These are phyloP conservation scores for Leccinum arenicola DNA, from an alignment of 768 basidiomycete genomes.

Conservation along the genomic window DNA sequence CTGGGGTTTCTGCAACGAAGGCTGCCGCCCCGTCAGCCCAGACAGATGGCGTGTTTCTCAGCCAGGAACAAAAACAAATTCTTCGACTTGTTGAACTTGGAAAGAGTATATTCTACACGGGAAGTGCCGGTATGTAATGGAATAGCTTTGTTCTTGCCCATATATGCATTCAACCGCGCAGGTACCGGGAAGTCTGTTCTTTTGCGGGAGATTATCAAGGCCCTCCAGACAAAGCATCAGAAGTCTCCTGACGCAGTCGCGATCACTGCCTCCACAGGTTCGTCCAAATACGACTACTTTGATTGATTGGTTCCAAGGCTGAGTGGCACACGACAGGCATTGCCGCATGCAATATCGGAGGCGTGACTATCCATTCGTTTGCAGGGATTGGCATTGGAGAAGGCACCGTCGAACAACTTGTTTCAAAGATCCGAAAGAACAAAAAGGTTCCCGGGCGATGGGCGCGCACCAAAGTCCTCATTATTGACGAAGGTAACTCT, in stretches of 20 bases:
- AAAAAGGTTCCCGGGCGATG: constrained; percentile 80
- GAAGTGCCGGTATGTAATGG: constrained; percentile 78
- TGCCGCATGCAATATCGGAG: constrained; percentile 97
- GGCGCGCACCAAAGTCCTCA: constrained; percentile 79
- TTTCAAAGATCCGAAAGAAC: constrained; percentile 71
- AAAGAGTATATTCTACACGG: constrained; percentile 90
- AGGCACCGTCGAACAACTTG: constrained; percentile 60
- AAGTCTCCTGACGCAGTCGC: constrained; percentile 69
- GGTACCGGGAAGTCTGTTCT: constrained; percentile 98
- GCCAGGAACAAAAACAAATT: constrained; percentile 84
- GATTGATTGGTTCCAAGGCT: background rate
- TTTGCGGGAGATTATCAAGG: constrained; percentile 84
- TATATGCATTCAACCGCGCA: constrained; percentile 31
- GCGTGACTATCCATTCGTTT: constrained; percentile 93
- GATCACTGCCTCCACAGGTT: constrained; percentile 93
- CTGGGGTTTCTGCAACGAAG: background rate
- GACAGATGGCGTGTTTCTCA: constrained; percentile 56
- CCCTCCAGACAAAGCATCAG: constrained; percentile 52
- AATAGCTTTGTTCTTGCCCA: constrained; percentile 11
- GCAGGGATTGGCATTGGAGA: constrained; percentile 88
- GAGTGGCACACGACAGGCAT: constrained; percentile 51
- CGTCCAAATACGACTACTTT: background rate
- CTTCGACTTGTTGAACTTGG: constrained; percentile 71
- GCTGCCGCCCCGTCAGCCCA: constrained; percentile 16
- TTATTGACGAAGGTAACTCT: constrained; percentile 71